Evolutionary conservation across 108 stramenopile species (phyloP).

Genomic region (Stephanodiscus minutulus): DNA sequence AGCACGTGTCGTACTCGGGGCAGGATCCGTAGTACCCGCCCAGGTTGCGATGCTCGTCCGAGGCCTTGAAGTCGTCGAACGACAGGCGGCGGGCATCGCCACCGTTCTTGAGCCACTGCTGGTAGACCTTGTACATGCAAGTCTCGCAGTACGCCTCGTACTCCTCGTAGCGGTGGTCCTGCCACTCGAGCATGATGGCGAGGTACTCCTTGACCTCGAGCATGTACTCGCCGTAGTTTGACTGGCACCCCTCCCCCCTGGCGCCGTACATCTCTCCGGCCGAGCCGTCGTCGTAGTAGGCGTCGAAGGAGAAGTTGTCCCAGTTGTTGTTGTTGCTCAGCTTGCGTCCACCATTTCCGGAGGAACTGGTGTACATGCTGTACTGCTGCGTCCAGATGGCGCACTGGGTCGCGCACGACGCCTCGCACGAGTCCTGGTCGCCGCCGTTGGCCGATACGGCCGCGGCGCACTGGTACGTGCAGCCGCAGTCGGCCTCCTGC

Average conservation of each 20-base stretch:
- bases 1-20: constrained; percentile 42
- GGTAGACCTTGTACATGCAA: constrained; percentile 35
- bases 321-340: neutral
- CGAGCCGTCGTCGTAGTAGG: neutral
- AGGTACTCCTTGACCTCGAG: constrained; percentile 74
- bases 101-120: constrained; percentile 33
- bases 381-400: constrained; percentile 4
- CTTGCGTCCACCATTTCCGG: neutral
- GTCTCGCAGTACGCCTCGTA: constrained; percentile 63
- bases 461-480: constrained; percentile 1
- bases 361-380: neutral
- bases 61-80: constrained; percentile 40
- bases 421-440: neutral
- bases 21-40: constrained; percentile 37
- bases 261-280: constrained; percentile 14
- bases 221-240: constrained; percentile 79
- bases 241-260: constrained; percentile 58
- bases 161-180: constrained; percentile 52
- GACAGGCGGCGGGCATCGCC: constrained; percentile 19
- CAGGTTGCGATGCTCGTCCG: constrained; percentile 11
- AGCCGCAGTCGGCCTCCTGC: constrained; percentile 18
- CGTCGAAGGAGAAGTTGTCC: neutral
- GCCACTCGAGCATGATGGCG: constrained; percentile 62
- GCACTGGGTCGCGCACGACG: constrained; percentile 6
- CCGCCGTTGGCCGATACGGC: neutral